Evolutionary conservation across 2,329 filamentous ascomycete species (phyloP).

Genomic region (Cladosporium sp.): DNA sequence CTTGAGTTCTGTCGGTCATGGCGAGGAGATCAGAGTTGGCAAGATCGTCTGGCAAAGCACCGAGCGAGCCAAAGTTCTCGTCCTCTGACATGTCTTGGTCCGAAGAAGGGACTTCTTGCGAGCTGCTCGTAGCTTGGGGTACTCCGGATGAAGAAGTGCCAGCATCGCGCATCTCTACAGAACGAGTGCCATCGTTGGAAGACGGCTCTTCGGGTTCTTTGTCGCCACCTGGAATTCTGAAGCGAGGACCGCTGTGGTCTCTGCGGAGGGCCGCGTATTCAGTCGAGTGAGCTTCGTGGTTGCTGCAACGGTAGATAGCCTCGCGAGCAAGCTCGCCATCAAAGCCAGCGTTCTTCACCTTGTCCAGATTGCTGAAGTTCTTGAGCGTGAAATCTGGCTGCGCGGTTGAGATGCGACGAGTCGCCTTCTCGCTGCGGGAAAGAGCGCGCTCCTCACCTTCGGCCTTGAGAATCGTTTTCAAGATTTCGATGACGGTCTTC

Average conservation of each 20-base stretch:
- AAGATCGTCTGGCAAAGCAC: slow-evolving; percentile 21
- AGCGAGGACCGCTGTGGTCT: slow-evolving; percentile 22
- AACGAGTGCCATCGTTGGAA: slow-evolving; percentile 19
- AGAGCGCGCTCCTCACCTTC: slow-evolving; percentile 67
- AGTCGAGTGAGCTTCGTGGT: slow-evolving; percentile 53
- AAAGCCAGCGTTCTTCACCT: slow-evolving; percentile 47
- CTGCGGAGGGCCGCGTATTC: slow-evolving; percentile 64
- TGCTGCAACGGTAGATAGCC: slow-evolving; percentile 77
- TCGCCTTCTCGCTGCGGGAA: slow-evolving; percentile 57
- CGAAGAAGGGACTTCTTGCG: slow-evolving; percentile 5
- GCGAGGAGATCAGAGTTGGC: slow-evolving; percentile 21
- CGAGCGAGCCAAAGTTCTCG: slow-evolving; percentile 21
- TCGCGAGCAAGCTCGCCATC: slow-evolving; percentile 65
- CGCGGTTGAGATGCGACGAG: slow-evolving; percentile 40
- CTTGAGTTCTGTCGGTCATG: slow-evolving; percentile 13
- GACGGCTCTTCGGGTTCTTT: slow-evolving; percentile 8
- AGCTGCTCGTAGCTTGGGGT: not conserved
- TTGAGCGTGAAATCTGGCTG: slow-evolving; percentile 50
- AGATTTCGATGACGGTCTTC: slow-evolving; percentile 74
- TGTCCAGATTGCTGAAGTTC: slow-evolving; percentile 40
- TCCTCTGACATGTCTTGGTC: slow-evolving; percentile 15
- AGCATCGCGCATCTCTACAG: slow-evolving; percentile 37
- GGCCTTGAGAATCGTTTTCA: slow-evolving; percentile 71
- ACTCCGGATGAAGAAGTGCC: slow-evolving; percentile 15
- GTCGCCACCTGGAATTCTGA: slow-evolving; percentile 24